Base-by-base conservation (phyloP, 768 basidiomycete species). In the Tulasnella calospora region DNA sequence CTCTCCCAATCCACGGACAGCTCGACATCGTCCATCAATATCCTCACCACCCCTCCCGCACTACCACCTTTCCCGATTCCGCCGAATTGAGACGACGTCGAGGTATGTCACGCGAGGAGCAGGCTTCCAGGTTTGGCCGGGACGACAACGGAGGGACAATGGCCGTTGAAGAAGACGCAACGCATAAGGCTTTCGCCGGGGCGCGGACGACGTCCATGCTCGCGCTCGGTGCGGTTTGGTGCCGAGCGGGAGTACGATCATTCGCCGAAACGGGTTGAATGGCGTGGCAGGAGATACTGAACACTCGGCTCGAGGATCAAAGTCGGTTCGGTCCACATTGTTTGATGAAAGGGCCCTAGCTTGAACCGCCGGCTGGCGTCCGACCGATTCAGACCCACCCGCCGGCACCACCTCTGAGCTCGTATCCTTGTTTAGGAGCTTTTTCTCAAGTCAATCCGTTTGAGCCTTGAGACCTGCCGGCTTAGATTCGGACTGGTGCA, bases 1-100 rank as follows among this genome's bases (percentile, higher is more conserved):
- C 90, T 83, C 21, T 86, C 87, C 90, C 90, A 91, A 81, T 91
- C 90, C 40, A 90, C 85, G 82, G 89, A 91, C 79, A 91, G 82
- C 69, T 89, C 89, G 78, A 91, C 74, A 81, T 88, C 91, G 82
- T 91, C 90, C 80, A 85, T 88, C 38, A 91, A 78, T 21, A 89
- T 88, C 77, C 85, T 83, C 21, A 90, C 86, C 19, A 90, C 85
- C 3, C 89, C 89, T 78, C 88, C 85, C 79, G 88, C 90, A 78
- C 83, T 89, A 78, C 83, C 81, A 61, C 82, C 82, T 33, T 78
- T 82, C 30, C 84, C 86, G 38, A 90, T 83, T 79, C 87, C 84
- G 89, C 90, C 90, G 17, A 92, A 81, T 74, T 89, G 83, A 80
- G 88, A 88, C 33, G 91, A 84, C 3, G 90, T 91, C 78, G 90